Conservation (phyloP, 805 yeast species). For the Alloascoidea hylecoeti region DNA sequence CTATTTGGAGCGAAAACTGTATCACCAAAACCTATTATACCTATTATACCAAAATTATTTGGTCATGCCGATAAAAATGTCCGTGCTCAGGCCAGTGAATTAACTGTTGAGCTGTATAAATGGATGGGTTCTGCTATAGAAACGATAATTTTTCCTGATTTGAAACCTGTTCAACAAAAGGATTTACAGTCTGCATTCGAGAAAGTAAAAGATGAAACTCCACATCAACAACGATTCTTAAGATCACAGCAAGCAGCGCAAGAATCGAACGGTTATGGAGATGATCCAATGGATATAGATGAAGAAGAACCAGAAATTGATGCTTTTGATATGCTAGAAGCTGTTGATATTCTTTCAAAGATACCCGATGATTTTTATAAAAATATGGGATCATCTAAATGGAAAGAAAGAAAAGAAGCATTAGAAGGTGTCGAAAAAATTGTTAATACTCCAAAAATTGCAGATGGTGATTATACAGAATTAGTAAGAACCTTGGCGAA, state of each 20-base stretch:
- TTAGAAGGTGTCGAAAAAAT: constrained; percentile 38
- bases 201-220: constrained; percentile 20
- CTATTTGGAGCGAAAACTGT: constrained; percentile 52
- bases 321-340: constrained; percentile 57
- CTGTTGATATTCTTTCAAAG: constrained; percentile 50
- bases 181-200: constrained; percentile 64
- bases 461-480: constrained; percentile 48
- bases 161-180: constrained; percentile 87
- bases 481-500: constrained; percentile 53
- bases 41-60: constrained; percentile 51
- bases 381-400: constrained; percentile 46
- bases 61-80: constrained; percentile 81
- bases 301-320: constrained; percentile 3
- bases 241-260: constrained; percentile 30
- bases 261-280: constrained; percentile 9
- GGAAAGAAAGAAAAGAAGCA: constrained; percentile 89
- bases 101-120: constrained; percentile 55
- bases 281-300: constrained; percentile 4
- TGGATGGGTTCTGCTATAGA: constrained; percentile 62
- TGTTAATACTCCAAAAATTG: constrained; percentile 34
- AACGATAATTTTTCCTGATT: constrained; percentile 44
- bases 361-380: constrained; percentile 49
- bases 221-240: constrained; percentile 39
- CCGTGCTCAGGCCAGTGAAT: constrained; percentile 58
- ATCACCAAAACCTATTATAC: constrained; percentile 42